Evolutionary conservation across 2,329 filamentous ascomycete genomes (phyloP), one percentile per base, ranked within the genome.

Genomic region (Fusarium sp.): DNA sequence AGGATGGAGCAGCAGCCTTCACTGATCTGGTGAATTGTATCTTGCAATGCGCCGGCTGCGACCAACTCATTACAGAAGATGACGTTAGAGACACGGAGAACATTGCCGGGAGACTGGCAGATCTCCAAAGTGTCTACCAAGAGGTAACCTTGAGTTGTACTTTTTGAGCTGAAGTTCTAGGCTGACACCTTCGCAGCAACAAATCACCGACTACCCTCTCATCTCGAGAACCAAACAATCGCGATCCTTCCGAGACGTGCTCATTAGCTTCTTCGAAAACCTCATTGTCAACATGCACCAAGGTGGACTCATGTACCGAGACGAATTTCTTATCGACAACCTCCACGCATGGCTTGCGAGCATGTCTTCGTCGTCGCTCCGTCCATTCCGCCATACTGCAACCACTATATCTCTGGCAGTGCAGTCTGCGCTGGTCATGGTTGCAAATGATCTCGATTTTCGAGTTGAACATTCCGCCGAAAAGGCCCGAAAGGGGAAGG

Each of bases 351-450:
- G 96, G 96, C 85, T 97, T 62, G 90, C 90, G 38, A 91, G 92
- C 60, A 93, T 99, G 91, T 96, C 95, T 4, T 96, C 93, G 6
- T 94, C 94, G 1, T 86, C 89, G 6, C 89, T 95, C 64, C 89
- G 96, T 55, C 94, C 96, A 3, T 97, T 99, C 79, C 88, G 96
- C 67, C 96, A 99, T 78, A 99, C 96, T 0, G 92, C 94, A 1
- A 97, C 95, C 3, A 90, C 96, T 1, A 90, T 95, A 23, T 90
- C 92, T 2, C 82, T 98, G 32, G 86, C 92, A 17, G 90, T 97
- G 67, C 90, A 92, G 56, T 93, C 88, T 32, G 88, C 92, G 1
- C 83, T 98, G 24, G 94, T 93, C 66, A 84, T 88, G 45, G 84
- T 95, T 32, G 91, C 91, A 12, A 87, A 87, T 53, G 87, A 89